Conservation (phyloP, 2,329 filamentous ascomycete species). For the Aphanoascus verrucosus region DNA sequence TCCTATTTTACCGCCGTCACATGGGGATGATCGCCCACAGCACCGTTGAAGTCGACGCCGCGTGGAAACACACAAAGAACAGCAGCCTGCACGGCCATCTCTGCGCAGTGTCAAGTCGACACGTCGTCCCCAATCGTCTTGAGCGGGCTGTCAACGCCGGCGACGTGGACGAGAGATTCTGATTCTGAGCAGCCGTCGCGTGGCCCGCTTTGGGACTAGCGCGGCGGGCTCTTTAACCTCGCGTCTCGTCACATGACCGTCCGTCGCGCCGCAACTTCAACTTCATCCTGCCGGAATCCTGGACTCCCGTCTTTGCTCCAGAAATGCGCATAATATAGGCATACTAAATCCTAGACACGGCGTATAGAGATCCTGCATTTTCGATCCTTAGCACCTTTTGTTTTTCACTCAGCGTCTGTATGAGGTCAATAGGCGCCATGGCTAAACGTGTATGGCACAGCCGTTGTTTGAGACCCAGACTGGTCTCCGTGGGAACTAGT, state of each 20-base stretch:
- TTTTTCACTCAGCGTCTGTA: not conserved
- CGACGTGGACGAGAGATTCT: too few relatives aligned
- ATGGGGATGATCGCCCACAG: not conserved
- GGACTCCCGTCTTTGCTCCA: not conserved
- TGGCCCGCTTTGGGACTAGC: not conserved
- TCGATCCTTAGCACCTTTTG: not conserved
- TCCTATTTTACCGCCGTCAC: constrained; percentile 8
- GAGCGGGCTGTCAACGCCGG: not conserved
- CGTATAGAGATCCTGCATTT: not conserved
- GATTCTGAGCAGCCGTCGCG: not conserved
- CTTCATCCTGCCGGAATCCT: too few relatives aligned
- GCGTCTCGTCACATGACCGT: not conserved
- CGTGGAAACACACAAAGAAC: too few relatives aligned
- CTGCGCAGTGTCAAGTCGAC: not conserved
- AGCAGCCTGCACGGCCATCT: too few relatives aligned
- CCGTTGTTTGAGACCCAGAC: not conserved
- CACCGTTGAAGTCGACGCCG: not conserved
- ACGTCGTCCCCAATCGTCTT: not conserved
- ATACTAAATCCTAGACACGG: not conserved
- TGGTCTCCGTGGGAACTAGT: not conserved
- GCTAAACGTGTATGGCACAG: constrained; percentile 14
- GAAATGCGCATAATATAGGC: not conserved
- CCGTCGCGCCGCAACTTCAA: not conserved
- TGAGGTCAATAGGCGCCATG: constrained; percentile 3
- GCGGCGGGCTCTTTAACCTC: not conserved